These are phyloP conservation scores for Persicaria maculosa DNA, from an alignment of 148 eudicot genomes.

Conservation along the genomic window DNA sequence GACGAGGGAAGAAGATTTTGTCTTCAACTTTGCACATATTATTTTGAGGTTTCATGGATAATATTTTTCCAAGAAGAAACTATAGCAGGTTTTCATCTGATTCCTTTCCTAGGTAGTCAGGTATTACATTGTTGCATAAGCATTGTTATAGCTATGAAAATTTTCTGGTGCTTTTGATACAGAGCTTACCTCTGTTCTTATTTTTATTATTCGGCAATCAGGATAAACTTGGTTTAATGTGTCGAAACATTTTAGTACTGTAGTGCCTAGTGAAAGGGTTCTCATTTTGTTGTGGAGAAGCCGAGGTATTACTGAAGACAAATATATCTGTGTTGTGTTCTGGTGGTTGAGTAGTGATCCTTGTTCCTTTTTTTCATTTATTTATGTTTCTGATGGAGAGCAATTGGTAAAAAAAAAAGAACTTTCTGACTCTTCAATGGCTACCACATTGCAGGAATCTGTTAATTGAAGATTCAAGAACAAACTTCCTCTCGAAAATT, in stretches of 20 bases:
- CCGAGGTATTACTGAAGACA: neutral
- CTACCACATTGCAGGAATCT: conserved; percentile 39
- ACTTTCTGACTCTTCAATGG: conserved; percentile 4
- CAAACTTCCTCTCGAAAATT: conserved; percentile 41
- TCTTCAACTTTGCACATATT: neutral
- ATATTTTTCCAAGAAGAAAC: neutral
- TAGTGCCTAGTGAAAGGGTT: neutral
- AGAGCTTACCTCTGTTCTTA: no score
- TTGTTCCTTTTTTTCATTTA: neutral
- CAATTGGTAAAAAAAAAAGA: neutral
- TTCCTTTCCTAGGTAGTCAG: neutral
- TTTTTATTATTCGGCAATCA: no score
- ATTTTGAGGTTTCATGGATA: neutral
- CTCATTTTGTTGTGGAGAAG: neutral
- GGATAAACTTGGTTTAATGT: no score
- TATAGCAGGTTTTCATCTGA: neutral
- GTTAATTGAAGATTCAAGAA: conserved; percentile 63
- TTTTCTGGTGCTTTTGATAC: no score
- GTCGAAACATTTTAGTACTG: no score
- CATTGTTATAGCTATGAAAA: neutral
- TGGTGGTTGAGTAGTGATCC: neutral
- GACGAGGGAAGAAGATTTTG: neutral
- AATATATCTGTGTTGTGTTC: neutral
- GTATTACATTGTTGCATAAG: neutral
- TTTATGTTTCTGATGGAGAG: neutral